Percentiles rank a stretch among this genome's conserved stretches.
These are phyloP conservation scores for Eimeria maxima DNA, from an alignment of 169 alveolate genomes.

Conservation along the genomic window DNA sequence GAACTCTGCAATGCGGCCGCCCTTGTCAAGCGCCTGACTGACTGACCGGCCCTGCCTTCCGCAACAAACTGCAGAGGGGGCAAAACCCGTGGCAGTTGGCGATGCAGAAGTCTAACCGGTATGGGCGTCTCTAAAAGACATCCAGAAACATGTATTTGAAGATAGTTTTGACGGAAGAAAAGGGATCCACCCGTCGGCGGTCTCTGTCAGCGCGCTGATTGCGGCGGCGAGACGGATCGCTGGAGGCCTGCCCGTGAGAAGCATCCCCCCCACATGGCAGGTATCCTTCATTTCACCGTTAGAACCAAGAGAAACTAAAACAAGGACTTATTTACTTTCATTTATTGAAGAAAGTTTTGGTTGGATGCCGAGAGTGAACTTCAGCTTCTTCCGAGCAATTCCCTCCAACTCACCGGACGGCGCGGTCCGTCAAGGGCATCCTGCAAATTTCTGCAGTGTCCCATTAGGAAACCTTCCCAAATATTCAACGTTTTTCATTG, in stretches of 20 bases:
- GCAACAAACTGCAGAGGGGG: background rate
- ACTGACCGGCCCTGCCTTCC: conserved; percentile 19
- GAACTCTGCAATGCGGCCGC: background rate
- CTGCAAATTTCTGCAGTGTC: background rate
- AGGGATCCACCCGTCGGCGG: background rate
- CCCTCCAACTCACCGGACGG: background rate
- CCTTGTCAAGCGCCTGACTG: background rate
- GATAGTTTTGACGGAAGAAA: background rate
- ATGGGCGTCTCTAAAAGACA: background rate
- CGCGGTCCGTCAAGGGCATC: background rate
- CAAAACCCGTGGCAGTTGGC: background rate
- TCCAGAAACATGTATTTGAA: background rate
- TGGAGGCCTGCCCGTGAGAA: background rate
- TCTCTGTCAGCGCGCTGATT: background rate
- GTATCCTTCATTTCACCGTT: background rate
- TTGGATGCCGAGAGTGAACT: background rate
- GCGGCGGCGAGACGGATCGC: background rate
- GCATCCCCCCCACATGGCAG: background rate
- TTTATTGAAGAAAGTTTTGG: background rate
- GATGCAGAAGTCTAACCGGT: background rate
- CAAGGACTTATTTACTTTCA: background rate
- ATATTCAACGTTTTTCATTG: background rate
- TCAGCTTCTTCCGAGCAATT: background rate
- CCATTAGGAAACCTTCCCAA: background rate
- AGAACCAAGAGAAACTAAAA: background rate